Evolutionary conservation across 331 rosid species (phyloP).

Genomic region (Quercus tomentella): DNA sequence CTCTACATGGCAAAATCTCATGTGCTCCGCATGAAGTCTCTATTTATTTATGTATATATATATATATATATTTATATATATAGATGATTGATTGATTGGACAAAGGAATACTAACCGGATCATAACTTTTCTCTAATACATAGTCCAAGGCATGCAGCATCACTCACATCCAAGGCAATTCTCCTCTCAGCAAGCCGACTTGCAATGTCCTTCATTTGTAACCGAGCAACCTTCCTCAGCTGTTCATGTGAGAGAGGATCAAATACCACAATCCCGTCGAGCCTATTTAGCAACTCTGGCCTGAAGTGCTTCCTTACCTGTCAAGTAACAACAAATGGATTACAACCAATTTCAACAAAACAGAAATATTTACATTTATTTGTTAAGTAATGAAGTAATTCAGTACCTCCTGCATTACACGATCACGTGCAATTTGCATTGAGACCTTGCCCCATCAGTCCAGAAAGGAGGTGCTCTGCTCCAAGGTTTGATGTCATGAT

Average conservation of each 20-base stretch:
- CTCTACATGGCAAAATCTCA: no score
- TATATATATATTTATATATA: no score
- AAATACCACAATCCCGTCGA: constrained; percentile 77
- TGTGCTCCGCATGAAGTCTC: no score
- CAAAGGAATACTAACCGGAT: constrained; percentile 50
- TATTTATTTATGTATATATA: no score
- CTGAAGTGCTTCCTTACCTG: constrained; percentile 77
- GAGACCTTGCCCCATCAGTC: no score
- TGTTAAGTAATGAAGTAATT: no score
- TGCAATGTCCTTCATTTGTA: constrained; percentile 90
- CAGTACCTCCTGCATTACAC: no score
- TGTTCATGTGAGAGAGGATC: constrained; percentile 89
- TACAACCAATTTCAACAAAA: not conserved
- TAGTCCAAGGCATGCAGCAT: constrained; percentile 61
- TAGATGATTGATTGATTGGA: no score
- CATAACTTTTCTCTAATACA: constrained; percentile 71
- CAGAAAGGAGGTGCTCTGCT: no score
- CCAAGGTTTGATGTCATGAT: no score
- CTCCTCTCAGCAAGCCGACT: constrained; percentile 82
- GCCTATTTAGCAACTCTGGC: constrained; percentile 74
- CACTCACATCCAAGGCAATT: constrained; percentile 78
- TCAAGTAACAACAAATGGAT: not conserved
- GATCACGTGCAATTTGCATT: no score
- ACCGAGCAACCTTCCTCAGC: constrained; percentile 72
- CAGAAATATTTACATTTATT: no score